Evolutionary conservation across 139 green algal genomes (phyloP).

Genomic region (Zygnema cylindricum): DNA sequence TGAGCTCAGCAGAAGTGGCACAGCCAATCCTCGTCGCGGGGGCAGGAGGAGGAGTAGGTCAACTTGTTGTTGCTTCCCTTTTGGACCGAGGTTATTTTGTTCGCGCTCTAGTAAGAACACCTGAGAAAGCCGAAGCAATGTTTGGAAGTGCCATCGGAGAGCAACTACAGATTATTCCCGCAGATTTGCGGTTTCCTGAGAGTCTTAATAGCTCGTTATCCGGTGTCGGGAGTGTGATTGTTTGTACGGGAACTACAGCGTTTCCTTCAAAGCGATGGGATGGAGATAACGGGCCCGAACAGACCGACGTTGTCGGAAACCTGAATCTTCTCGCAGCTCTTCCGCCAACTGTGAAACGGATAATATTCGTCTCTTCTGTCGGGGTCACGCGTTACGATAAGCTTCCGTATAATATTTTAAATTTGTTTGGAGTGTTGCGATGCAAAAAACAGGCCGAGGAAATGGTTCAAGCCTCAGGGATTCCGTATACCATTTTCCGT

Average conservation of each 20-base stretch:
- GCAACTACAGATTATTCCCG: neutral
- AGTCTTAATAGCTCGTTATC: neutral
- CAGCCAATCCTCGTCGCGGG: constrained; percentile 1
- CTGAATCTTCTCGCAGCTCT: constrained; percentile 41
- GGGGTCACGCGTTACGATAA: constrained; percentile 78
- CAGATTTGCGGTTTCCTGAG: neutral
- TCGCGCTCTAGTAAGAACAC: neutral
- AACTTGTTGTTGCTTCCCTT: neutral
- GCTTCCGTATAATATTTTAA: constrained; percentile 77
- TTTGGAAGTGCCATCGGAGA: neutral
- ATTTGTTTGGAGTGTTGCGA: constrained; percentile 92
- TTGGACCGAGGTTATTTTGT: neutral
- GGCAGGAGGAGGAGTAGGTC: neutral
- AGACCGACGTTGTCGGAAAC: constrained; percentile 31
- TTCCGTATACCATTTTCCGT: constrained; percentile 92
- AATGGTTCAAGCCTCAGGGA: constrained; percentile 67
- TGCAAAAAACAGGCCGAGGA: constrained; percentile 86
- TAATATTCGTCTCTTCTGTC: constrained; percentile 85
- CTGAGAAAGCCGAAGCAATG: neutral
- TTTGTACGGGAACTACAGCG: constrained; percentile 42
- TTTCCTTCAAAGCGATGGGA: constrained; percentile 54
- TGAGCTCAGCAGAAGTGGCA: too few relatives aligned
- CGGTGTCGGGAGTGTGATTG: constrained; percentile 27
- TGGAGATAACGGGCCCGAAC: constrained; percentile 51
- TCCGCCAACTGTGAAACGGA: constrained; percentile 71